Conservation (phyloP, 2,329 filamentous ascomycete species). For the Aspergillus sp. region DNA sequence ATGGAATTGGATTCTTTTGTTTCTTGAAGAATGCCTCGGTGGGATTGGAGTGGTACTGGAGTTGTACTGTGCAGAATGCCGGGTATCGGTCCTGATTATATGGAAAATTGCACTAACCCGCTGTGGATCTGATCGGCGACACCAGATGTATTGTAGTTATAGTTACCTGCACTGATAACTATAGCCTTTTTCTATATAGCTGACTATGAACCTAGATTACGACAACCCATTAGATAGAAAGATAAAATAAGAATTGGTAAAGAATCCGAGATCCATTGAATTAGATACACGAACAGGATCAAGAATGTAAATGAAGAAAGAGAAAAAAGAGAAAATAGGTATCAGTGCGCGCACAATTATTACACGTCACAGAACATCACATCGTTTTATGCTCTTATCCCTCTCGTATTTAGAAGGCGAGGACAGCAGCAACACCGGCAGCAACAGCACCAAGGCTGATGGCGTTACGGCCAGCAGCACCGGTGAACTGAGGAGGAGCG, state of each 20-base stretch:
- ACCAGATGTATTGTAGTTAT: neutral
- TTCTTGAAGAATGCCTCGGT: neutral
- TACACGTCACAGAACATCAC: conserved; percentile 1
- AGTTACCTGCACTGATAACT: too few relatives aligned
- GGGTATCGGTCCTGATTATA: too few relatives aligned
- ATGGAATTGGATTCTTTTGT: neutral
- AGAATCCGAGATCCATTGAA: conserved; percentile 7
- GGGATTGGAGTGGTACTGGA: neutral
- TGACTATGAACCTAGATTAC: neutral
- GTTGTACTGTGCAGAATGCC: too few relatives aligned
- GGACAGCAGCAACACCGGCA: conserved; percentile 34
- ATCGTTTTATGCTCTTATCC: neutral
- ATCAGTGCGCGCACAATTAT: conserved; percentile 2
- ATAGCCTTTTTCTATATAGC: neutral
- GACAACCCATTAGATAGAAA: neutral
- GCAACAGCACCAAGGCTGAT: conserved; percentile 36
- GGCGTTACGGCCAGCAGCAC: conserved; percentile 34
- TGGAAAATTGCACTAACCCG: too few relatives aligned
- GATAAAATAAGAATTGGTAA: neutral
- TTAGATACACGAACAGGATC: conserved; percentile 15
- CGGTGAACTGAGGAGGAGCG: conserved; percentile 26
- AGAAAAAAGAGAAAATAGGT: conserved; percentile 6
- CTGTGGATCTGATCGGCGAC: neutral
- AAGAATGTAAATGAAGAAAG: conserved; percentile 1
- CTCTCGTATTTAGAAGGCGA: conserved; percentile 32